Base-by-base conservation (phyloP, 1,284 basidiomycete species). In the Ustilago esculenta region DNA sequence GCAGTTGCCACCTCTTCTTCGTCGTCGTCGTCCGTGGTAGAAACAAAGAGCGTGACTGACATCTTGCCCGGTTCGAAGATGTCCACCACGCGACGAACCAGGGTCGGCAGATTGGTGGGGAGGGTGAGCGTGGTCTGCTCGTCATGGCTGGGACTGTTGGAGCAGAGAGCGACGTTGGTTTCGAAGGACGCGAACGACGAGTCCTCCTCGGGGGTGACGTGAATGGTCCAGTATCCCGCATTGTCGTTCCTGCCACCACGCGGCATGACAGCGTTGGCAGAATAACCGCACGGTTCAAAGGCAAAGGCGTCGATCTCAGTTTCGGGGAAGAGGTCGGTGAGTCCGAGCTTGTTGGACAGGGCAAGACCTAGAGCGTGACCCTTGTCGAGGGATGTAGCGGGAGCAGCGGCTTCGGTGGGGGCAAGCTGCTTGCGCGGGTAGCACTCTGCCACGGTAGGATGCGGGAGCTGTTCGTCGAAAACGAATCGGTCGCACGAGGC, bases 171-270 rank as follows among this genome's bases (percentile, higher is more conserved):
- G n/a, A 98, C 88, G 83, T 99, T 99, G 84, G 93, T 96, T 84
- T 99, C 96, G 84, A 98, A 98, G 74, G 90, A 92, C 45, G 96
- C 96, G 83, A 96, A 99, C 43, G 92, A 95, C 89, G 92, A 97
- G 56, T 92, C 94, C 72, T 91, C 89, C 83, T 98, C 96, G 29
- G 96, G 96, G 0, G 96, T 99, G 49, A 98, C 96, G 82, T 99
- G 96, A 63, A 98, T 95, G 8, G 94, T 98, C 83, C 93, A 98
- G 84, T 98, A 98, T 17, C 79, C 80, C 0, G 67, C 71, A 32
- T 58, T 48, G 51, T 68, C 67, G n/a, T 47, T 49, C 37, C 45
- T 61, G 4, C 51, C 61, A 5, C 69, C 64, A 5, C 67, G 57
- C 12, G 80, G 59, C 44, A 73, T 69, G 24, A 98, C 87, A 2